Conservation (phyloP, 306 rosid genomes). For the Quercus ilex region DNA sequence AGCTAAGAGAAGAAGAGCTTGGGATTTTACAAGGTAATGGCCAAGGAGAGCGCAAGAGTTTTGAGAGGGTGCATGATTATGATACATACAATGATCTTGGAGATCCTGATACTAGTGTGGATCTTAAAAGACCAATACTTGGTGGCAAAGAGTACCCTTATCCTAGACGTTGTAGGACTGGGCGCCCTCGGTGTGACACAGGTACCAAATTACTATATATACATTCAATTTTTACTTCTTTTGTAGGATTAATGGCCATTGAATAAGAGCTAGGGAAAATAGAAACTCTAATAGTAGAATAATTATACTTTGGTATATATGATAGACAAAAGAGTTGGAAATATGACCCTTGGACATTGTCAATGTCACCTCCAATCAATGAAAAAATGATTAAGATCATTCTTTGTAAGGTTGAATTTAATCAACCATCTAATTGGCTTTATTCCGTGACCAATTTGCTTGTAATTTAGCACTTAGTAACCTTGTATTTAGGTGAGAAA, state of each 20-base stretch:
- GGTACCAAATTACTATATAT: not conserved
- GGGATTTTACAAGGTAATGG: conserved; percentile 41
- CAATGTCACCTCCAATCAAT: too few species aligned
- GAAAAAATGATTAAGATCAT: too few species aligned
- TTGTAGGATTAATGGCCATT: too few species aligned
- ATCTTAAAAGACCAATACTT: conserved; percentile 27
- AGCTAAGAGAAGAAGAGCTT: conserved; percentile 41
- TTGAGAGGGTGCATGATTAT: conserved; percentile 47
- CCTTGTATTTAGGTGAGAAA: too few species aligned
- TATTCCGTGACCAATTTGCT: too few species aligned
- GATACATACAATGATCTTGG: conserved; percentile 54
- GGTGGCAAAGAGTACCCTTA: conserved; percentile 29
- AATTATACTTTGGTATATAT: too few species aligned
- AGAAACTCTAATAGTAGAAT: not conserved
- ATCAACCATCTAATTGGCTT: too few species aligned
- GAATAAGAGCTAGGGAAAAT: not conserved
- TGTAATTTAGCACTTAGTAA: too few species aligned
- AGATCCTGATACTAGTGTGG: conserved; percentile 16
- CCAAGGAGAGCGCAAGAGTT: conserved; percentile 26
- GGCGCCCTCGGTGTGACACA: conserved; percentile 16
- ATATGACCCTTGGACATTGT: too few species aligned
- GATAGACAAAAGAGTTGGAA: too few species aligned
- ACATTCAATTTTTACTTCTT: not conserved
- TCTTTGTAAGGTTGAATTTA: too few species aligned
- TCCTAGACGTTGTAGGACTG: conserved; percentile 38